A percentile compares a stretch with the other conserved stretches of the same genome.
Evolutionary conservation across 83 land plant species (phyloP).

Genomic region (Diphasiastrum complanatum): DNA sequence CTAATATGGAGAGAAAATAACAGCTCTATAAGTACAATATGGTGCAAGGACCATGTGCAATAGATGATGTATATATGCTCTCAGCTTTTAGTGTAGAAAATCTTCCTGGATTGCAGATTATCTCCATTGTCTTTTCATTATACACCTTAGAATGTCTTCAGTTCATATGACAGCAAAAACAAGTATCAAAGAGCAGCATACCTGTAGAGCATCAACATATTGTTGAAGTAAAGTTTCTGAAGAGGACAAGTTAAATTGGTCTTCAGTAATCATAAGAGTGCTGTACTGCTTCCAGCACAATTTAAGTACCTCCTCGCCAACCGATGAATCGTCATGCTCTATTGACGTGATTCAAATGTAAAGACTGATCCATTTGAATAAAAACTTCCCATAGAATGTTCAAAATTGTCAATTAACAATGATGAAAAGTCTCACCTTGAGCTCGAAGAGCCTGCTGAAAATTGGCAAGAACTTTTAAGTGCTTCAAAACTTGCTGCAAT

Average conservation of each 20-base stretch:
- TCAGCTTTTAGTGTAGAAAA: too few species aligned
- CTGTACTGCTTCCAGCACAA: conserved; percentile 74
- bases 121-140: too few species aligned
- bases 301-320: conserved; percentile 42
- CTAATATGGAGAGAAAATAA: too few species aligned
- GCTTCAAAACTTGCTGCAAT: conserved; percentile 40
- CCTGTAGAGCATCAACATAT: conserved; percentile 62
- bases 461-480: conserved; percentile 35
- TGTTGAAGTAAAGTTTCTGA: conserved; percentile 45
- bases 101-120: too few species aligned
- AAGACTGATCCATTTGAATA: background rate
- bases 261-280: conserved; percentile 44
- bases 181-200: background rate
- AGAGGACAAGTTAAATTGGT: conserved; percentile 25
- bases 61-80: too few species aligned
- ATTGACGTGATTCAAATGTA: conserved; percentile 9
- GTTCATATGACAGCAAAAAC: background rate
- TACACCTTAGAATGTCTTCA: too few species aligned
- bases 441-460: conserved; percentile 28
- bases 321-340: conserved; percentile 27
- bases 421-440: conserved; percentile 29
- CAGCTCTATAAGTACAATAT: too few species aligned
- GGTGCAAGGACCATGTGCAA: too few species aligned
- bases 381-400: background rate
- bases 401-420: background rate